Evolutionary conservation across 2,329 filamentous ascomycete genomes (phyloP).

Genomic region (Pseudovirgaria hyperparasitica): DNA sequence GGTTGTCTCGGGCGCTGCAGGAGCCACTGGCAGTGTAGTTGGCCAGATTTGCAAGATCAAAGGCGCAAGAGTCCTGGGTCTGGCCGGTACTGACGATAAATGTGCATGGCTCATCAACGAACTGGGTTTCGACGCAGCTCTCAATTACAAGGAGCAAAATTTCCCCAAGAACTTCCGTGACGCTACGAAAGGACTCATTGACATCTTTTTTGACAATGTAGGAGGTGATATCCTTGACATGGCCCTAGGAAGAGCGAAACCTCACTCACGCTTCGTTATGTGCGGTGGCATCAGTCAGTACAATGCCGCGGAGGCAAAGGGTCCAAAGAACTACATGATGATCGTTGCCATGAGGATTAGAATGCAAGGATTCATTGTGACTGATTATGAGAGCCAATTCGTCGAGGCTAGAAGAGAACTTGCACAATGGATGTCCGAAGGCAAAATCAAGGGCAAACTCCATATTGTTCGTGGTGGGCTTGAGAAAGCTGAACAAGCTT

Average conservation of each 20-base stretch:
- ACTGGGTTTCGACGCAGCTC: constrained; percentile 39
- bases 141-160: constrained; percentile 41
- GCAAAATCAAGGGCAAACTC: constrained; percentile 58
- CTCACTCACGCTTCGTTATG: constrained; percentile 28
- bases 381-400: constrained; percentile 52
- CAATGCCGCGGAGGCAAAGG: constrained; percentile 32
- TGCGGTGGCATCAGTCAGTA: constrained; percentile 34
- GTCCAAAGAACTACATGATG: constrained; percentile 39
- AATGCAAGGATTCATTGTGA: constrained; percentile 51
- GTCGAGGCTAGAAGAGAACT: constrained; percentile 47
- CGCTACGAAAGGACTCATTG: constrained; percentile 36
- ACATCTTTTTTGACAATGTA: constrained; percentile 40
- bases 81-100: constrained; percentile 41
- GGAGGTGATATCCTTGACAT: constrained; percentile 37
- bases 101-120: constrained; percentile 41
- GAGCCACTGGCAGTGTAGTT: constrained; percentile 63
- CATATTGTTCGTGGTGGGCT: constrained; percentile 60
- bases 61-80: constrained; percentile 39
- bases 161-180: constrained; percentile 36
- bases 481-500: constrained; percentile 46
- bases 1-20: constrained; percentile 65
- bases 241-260: constrained; percentile 29
- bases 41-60: constrained; percentile 68
- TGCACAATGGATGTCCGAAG: constrained; percentile 54
- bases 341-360: constrained; percentile 29